Evolutionary conservation across 2,329 filamentous ascomycete genomes (phyloP).

Genomic region (Fusarium dlaminii): DNA sequence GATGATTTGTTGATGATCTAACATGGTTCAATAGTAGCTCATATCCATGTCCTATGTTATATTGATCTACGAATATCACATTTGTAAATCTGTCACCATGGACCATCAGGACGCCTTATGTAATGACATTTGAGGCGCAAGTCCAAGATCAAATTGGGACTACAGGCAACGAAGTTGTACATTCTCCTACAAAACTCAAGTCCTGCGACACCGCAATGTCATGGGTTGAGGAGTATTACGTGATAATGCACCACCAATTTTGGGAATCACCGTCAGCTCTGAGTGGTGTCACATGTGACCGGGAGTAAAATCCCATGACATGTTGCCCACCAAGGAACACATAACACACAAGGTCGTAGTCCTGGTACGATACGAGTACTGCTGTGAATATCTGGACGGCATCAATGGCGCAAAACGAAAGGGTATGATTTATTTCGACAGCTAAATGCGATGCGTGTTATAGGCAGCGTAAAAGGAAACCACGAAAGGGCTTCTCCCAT

Average conservation of each 20-base stretch:
- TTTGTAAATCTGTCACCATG: background rate
- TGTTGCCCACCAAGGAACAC: background rate
- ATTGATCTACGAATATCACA: background rate
- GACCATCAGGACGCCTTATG: background rate
- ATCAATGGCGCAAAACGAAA: slow-evolving; percentile 16
- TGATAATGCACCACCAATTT: background rate
- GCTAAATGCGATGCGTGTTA: slow-evolving; percentile 19
- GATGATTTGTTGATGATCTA: background rate
- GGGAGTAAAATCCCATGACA: background rate
- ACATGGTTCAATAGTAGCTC: background rate
- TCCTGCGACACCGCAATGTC: background rate
- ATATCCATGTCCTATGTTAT: background rate
- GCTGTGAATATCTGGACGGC: background rate
- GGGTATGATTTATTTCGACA: slow-evolving; percentile 34
- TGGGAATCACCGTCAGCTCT: slow-evolving; percentile 5
- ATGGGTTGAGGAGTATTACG: background rate
- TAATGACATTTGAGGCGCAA: background rate
- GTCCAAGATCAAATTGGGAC: background rate
- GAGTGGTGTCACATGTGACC: slow-evolving; percentile 7
- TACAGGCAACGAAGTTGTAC: background rate
- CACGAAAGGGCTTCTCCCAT: background rate
- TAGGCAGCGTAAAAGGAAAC: slow-evolving; percentile 9
- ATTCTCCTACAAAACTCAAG: background rate
- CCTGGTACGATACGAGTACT: background rate
- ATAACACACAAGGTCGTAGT: background rate